phyloP scores from a whole-genome alignment of 2,329 filamentous ascomycete genomes.

The Purpureocillium lavendulum region DNA sequence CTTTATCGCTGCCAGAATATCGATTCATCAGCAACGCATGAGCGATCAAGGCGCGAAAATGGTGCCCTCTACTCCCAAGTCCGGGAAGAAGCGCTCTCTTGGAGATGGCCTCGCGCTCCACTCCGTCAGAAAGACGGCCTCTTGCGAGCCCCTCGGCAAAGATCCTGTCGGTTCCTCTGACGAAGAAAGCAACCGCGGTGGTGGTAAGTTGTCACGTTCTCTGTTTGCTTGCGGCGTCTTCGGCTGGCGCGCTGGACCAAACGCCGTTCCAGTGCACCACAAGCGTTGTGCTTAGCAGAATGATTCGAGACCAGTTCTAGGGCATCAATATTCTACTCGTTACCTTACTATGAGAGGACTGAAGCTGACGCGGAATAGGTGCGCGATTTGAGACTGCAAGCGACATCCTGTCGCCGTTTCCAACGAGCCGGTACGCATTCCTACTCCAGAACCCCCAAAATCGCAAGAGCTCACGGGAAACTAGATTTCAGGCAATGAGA shows the following conservation, averaged over 20 bases:
- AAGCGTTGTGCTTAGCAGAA: too few relatives aligned
- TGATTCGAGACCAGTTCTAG: too few relatives aligned
- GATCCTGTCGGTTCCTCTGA: conserved; percentile 4
- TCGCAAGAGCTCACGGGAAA: background rate
- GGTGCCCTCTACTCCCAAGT: too few relatives aligned
- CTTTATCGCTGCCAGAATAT: too few relatives aligned
- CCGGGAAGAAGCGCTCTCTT: background rate
- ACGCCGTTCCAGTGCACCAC: too few relatives aligned
- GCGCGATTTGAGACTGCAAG: background rate
- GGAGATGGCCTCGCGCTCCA: conserved; percentile 1
- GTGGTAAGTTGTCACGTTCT: background rate
- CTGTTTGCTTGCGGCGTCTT: too few relatives aligned
- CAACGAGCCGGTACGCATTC: background rate
- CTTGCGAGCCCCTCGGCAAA: conserved; percentile 8
- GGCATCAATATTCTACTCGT: too few relatives aligned
- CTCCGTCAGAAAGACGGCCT: conserved; percentile 7
- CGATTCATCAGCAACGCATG: too few relatives aligned
- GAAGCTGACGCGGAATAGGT: background rate
- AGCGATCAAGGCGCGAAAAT: too few relatives aligned
- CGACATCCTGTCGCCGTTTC: background rate
- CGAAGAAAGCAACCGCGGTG: conserved; percentile 1
- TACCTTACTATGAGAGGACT: too few relatives aligned
- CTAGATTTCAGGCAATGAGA: conserved; percentile 5
- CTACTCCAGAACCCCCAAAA: background rate
- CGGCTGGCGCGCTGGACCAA: too few relatives aligned